phyloP scores from a whole-genome alignment of 2,329 filamentous ascomycete genomes.

The Pseudogymnoascus sp. region DNA sequence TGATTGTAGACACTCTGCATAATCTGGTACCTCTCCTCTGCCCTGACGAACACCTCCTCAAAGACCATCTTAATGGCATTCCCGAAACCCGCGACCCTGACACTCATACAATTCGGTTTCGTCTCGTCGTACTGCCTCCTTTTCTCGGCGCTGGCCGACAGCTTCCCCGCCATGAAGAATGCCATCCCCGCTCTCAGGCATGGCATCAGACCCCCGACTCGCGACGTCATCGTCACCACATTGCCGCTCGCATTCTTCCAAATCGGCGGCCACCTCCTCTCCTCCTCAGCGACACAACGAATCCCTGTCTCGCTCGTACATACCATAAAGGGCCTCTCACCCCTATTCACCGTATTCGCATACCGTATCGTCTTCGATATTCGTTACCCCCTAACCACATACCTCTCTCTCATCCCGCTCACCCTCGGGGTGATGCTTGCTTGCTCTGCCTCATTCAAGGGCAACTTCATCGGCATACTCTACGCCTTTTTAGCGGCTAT shows the following conservation, averaged over 20 bases:
- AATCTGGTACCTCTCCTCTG: slow-evolving; percentile 91
- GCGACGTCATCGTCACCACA: slow-evolving; percentile 76
- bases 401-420: slow-evolving; percentile 80
- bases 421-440: slow-evolving; percentile 93
- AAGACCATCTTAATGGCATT: slow-evolving; percentile 94
- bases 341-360: slow-evolving; percentile 87
- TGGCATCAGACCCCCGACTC: slow-evolving; percentile 71
- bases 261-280: slow-evolving; percentile 86
- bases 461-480: slow-evolving; percentile 81
- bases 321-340: slow-evolving; percentile 95
- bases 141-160: slow-evolving; percentile 64
- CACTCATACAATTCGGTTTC: slow-evolving; percentile 86
- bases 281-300: slow-evolving; percentile 84
- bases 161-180: slow-evolving; percentile 62
- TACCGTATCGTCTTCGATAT: slow-evolving; percentile 88
- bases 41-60: slow-evolving; percentile 93
- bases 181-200: slow-evolving; percentile 72
- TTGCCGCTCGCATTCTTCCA: slow-evolving; percentile 90
- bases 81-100: slow-evolving; percentile 83
- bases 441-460: slow-evolving; percentile 75
- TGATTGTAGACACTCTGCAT: slow-evolving; percentile 65
- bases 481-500: slow-evolving; percentile 85
- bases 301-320: slow-evolving; percentile 96
- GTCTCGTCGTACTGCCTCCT: slow-evolving; percentile 82
- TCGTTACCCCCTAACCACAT: slow-evolving; percentile 77